phyloP scores from a whole-genome alignment of 1,284 basidiomycete species.

The Coriolopsis trogii region DNA sequence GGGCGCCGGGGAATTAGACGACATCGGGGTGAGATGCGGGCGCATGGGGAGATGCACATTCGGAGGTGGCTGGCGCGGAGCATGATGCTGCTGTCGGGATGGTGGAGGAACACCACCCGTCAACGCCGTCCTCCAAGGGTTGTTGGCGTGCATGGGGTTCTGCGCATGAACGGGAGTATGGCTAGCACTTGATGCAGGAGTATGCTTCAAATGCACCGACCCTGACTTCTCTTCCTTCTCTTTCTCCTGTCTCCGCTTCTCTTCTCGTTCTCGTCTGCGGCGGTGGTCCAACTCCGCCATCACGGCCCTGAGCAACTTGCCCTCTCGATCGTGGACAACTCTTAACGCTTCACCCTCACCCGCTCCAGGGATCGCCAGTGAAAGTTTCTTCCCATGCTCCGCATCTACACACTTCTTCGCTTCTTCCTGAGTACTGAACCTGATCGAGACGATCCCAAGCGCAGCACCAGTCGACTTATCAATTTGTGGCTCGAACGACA shows the following conservation, averaged over 20 bases:
- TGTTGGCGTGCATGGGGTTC: slow-evolving; percentile 15
- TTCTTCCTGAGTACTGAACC: slow-evolving; percentile 63
- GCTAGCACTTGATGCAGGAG: slow-evolving; percentile 29
- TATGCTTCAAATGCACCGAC: slow-evolving; percentile 25
- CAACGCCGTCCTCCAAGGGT: slow-evolving; percentile 25
- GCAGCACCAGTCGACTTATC: slow-evolving; percentile 82
- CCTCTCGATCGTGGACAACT: slow-evolving; percentile 68
- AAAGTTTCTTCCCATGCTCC: slow-evolving; percentile 57
- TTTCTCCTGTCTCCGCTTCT: slow-evolving; percentile 44
- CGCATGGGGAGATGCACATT: slow-evolving; percentile 22
- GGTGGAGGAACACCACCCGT: too few relatives aligned
- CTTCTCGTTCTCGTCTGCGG: slow-evolving; percentile 52
- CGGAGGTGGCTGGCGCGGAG: slow-evolving; percentile 10
- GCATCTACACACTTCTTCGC: slow-evolving; percentile 64
- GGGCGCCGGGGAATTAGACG: slow-evolving; percentile 12
- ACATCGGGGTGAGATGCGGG: slow-evolving; percentile 20
- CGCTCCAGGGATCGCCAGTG: slow-evolving; percentile 36
- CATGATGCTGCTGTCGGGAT: slow-evolving; percentile 12
- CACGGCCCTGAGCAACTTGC: slow-evolving; percentile 57
- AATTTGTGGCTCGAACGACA: slow-evolving; percentile 79
- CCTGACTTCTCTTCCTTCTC: slow-evolving; percentile 34
- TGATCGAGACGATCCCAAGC: slow-evolving; percentile 83
- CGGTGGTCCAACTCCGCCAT: slow-evolving; percentile 61
- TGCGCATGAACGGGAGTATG: slow-evolving; percentile 24
- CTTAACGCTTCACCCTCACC: slow-evolving; percentile 45